phyloP scores from a whole-genome alignment of 345 rosid genomes.

The Nephelium lappaceum region DNA sequence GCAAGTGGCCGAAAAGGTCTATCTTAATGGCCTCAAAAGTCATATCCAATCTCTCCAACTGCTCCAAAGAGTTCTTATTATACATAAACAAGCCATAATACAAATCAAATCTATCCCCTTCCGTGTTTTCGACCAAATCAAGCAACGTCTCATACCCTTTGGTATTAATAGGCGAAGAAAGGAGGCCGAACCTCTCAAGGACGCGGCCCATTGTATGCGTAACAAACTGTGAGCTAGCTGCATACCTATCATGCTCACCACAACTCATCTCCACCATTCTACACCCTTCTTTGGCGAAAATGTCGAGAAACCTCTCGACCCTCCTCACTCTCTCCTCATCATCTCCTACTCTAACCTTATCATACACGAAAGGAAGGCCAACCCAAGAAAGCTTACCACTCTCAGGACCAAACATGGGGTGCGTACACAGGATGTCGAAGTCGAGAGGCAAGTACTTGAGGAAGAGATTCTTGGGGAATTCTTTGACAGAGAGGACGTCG shows the following conservation, averaged over 20 bases:
- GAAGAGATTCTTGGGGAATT: conserved; percentile 50
- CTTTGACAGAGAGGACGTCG: conserved; percentile 74
- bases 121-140: conserved; percentile 72
- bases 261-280: conserved; percentile 86
- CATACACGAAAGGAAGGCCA: conserved; percentile 57
- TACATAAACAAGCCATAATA: conserved; percentile 75
- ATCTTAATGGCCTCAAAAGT: conserved; percentile 70
- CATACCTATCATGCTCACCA: conserved; percentile 64
- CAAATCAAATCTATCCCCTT: conserved; percentile 78
- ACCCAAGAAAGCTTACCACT: conserved; percentile 50
- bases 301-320: conserved; percentile 43
- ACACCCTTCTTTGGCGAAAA: conserved; percentile 61
- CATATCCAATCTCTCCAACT: conserved; percentile 69
- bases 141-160: conserved; percentile 87
- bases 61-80: conserved; percentile 71
- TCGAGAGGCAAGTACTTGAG: conserved; percentile 40
- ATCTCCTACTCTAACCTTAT: conserved; percentile 54
- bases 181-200: conserved; percentile 57
- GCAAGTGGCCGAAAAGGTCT: conserved; percentile 46
- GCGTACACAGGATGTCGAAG: conserved; percentile 62
- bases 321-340: conserved; percentile 39
- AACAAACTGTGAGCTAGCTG: conserved; percentile 80
- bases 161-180: conserved; percentile 74
- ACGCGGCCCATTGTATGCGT: conserved; percentile 83
- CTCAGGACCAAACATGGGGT: conserved; percentile 72